phyloP scores from a whole-genome alignment of 371 early-diverging fungal species.

The Nosema muscidifuracis region DNA sequence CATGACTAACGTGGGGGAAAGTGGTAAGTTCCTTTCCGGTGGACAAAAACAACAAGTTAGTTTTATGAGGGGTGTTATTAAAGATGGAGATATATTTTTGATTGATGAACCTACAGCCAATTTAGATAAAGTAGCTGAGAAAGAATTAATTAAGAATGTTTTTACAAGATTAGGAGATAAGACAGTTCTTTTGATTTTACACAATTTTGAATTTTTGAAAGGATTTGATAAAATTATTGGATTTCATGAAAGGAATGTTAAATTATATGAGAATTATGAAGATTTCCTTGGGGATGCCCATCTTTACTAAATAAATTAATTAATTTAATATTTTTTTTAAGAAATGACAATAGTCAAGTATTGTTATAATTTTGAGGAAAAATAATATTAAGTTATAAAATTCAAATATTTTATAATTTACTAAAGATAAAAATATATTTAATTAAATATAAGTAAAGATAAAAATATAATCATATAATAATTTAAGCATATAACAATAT shows the following conservation, averaged over 20 bases:
- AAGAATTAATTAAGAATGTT: constrained; percentile 75
- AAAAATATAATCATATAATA: too few relatives aligned
- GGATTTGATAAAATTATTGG: constrained; percentile 65
- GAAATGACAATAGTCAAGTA: too few relatives aligned
- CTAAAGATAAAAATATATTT: not conserved
- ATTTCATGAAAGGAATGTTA: constrained; percentile 62
- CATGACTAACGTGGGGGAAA: constrained; percentile 64
- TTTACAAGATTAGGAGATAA: constrained; percentile 68
- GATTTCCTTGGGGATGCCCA: constrained; percentile 25
- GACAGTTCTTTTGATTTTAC: constrained; percentile 79
- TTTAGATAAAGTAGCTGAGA: constrained; percentile 72
- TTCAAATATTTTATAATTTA: too few relatives aligned
- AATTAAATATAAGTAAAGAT: too few relatives aligned
- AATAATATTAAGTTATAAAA: too few relatives aligned
- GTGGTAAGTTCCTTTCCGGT: constrained; percentile 61
- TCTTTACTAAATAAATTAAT: constrained; percentile 8
- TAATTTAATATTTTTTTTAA: not conserved
- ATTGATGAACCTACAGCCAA: constrained; percentile 65
- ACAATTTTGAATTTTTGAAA: constrained; percentile 71
- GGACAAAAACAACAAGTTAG: constrained; percentile 70
- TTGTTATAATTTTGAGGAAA: too few relatives aligned
- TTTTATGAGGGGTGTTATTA: constrained; percentile 65
- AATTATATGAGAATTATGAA: constrained; percentile 26
- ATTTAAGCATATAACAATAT: too few relatives aligned
- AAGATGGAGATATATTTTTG: constrained; percentile 63